Percentiles rank a stretch among this genome's conserved stretches.
Conservation (phyloP, 768 basidiomycete genomes). For the Sistotremastrum niveocremeum region DNA sequence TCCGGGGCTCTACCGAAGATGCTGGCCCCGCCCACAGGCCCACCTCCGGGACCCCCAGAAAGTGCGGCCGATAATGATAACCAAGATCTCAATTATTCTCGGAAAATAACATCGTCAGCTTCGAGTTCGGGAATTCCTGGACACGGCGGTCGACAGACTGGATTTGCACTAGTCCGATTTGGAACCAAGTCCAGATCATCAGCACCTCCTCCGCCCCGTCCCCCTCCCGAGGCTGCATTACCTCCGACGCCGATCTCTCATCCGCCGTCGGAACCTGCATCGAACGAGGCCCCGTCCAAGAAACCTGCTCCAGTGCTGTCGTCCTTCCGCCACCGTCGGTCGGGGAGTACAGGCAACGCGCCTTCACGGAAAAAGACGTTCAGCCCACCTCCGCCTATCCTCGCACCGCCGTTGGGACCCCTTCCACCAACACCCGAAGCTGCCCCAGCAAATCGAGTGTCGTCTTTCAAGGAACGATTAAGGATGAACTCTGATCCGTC, state of each 20-base stretch:
- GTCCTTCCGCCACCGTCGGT: slow-evolving; percentile 17
- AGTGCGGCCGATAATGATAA: background rate
- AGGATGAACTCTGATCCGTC: background rate
- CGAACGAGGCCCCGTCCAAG: slow-evolving; percentile 12
- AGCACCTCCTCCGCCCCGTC: slow-evolving; percentile 54
- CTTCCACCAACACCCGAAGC: slow-evolving; percentile 21
- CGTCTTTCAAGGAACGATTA: slow-evolving; percentile 6
- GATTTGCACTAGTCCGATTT: no score
- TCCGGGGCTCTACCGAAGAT: slow-evolving; percentile 30
- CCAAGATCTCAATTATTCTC: background rate
- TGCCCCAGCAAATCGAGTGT: slow-evolving; percentile 2
- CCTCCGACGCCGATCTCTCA: slow-evolving; percentile 57
- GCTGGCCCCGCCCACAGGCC: slow-evolving; percentile 44
- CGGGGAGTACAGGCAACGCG: slow-evolving; percentile 10
- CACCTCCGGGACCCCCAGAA: slow-evolving; percentile 25
- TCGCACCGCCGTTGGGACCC: slow-evolving; percentile 33
- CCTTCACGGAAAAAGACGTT: slow-evolving; percentile 12
- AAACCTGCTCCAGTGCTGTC: background rate
- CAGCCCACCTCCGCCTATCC: slow-evolving; percentile 18
- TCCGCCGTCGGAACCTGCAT: slow-evolving; percentile 53
- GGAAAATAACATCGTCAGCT: background rate
- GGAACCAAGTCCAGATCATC: slow-evolving; percentile 5
- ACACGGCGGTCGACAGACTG: no score
- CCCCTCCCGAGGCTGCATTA: slow-evolving; percentile 55
- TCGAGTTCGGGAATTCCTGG: background rate